phyloP scores from a whole-genome alignment of 192 early-diverging fungal species.

The Backusella tarrabulga region DNA sequence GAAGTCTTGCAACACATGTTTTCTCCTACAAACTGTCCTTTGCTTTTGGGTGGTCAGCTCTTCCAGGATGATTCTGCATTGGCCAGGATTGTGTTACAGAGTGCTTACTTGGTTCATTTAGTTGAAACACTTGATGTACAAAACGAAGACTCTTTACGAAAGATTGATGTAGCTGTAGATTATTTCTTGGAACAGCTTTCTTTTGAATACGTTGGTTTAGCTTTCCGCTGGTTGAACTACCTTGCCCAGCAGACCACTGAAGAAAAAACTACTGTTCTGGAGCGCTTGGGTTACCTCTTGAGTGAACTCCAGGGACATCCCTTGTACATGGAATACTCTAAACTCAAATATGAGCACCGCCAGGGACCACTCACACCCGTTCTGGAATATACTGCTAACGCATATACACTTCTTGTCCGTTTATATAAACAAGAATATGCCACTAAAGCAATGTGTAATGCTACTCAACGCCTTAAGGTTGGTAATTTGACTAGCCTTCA shows the following conservation, averaged over 20 bases:
- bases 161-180: conserved; percentile 36
- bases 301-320: conserved; percentile 10
- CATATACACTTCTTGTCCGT: conserved; percentile 26
- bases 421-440: conserved; percentile 30
- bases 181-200: conserved; percentile 57
- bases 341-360: conserved; percentile 3
- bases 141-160: neutral
- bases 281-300: conserved; percentile 21
- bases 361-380: neutral
- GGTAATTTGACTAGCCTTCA: conserved; percentile 37
- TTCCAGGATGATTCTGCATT: conserved; percentile 57
- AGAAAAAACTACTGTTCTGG: conserved; percentile 8
- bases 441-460: conserved; percentile 14
- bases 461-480: conserved; percentile 19
- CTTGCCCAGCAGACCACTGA: conserved; percentile 17
- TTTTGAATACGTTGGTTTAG: conserved; percentile 37
- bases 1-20: conserved; percentile 19
- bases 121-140: conserved; percentile 31
- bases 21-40: conserved; percentile 44
- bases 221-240: conserved; percentile 46
- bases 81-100: conserved; percentile 51
- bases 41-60: conserved; percentile 47
- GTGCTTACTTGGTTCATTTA: conserved; percentile 50
- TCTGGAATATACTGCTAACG: conserved; percentile 13
- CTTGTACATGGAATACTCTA: neutral